Evolutionary conservation across 139 green algal species (phyloP), one percentile per base, ranked within the genome.

Genomic region (Auxenochlorella pyrenoidosa): DNA sequence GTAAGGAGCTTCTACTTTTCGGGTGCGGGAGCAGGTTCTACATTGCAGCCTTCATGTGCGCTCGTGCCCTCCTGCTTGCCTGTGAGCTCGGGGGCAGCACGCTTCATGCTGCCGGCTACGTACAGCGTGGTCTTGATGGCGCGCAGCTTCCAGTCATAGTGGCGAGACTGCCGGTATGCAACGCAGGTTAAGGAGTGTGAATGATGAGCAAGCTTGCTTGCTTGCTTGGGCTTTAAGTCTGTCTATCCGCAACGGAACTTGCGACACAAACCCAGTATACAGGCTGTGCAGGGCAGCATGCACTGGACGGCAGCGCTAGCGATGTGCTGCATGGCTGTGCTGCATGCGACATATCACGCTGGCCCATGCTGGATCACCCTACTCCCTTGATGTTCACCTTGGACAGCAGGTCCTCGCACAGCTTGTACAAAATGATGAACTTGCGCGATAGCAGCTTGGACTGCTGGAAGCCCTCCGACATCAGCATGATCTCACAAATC

Each of bases 61-160:
- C 3, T 63, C 10, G 16, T 13, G 18, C 54, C 12, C 54, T 63
- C 54, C 12, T 63, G 3, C 54, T 63, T 63, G 54, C 79, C 79
- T 84, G 79, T 60, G 34, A 98, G 93, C 78, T 97, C 94, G 0
- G 96, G 96, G 0, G 95, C 94, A 1, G 90, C 90, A 15, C 96
- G 96, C 91, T 98, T 98, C 96, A 98, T 98, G 88, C 94, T 95
- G 51, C 96, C 96, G 13, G 96, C 96, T 44, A 99, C 96, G 86
- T 98, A 97, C 63, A 99, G 94, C 32, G 96, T 99, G 58, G 96
- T 98, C 92, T 99, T 99, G 93, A 99, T 98, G n/a, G 96, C 96
- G 70, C 96, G 94, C 92, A 99, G 93, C 94, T 98, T 98, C 96
- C 96, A 99, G 91, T 99, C 96, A 87, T 99, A 99, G 90, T 99